Conservation (phyloP, 108 stramenopile genomes). For the Conticribra guillardii region DNA sequence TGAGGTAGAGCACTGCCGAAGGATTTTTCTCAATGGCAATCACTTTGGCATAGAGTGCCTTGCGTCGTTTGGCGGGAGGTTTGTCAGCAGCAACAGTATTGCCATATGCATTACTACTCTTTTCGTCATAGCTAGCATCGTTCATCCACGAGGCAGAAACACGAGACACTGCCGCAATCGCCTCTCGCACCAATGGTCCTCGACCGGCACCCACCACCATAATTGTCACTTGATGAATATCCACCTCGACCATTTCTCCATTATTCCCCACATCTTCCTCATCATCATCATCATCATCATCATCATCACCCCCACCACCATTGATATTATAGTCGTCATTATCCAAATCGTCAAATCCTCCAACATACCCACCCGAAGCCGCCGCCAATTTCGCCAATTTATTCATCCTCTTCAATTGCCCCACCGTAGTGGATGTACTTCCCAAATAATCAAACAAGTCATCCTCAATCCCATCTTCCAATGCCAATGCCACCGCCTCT, state of each 20-base stretch:
- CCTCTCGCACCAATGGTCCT: slow-evolving; percentile 92
- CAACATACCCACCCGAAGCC: not conserved
- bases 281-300: slow-evolving; percentile 14
- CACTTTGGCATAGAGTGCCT: slow-evolving; percentile 50
- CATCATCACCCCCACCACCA: not conserved
- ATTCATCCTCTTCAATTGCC: slow-evolving; percentile 9
- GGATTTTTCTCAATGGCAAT: slow-evolving; percentile 96
- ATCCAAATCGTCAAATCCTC: slow-evolving; percentile 9
- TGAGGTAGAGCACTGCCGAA: slow-evolving; percentile 94
- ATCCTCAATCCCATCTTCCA: slow-evolving; percentile 50
- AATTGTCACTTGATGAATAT: slow-evolving; percentile 57
- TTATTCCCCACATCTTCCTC: slow-evolving; percentile 10
- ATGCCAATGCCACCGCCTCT: slow-evolving; percentile 72
- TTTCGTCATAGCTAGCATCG: not conserved
- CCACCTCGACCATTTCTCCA: slow-evolving; percentile 21
- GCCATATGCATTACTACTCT: no score
- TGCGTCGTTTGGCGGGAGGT: not conserved
- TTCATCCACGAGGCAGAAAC: slow-evolving; percentile 27
- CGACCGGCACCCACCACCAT: slow-evolving; percentile 97
- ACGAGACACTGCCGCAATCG: slow-evolving; percentile 66
- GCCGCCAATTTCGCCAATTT: not conserved
- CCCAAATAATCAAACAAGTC: slow-evolving; percentile 17
- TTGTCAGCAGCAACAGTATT: not conserved
- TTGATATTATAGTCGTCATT: slow-evolving; percentile 9
- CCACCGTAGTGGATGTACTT: not conserved